Conservation (phyloP, 352 stramenopile genomes). For the Poterioochromonas sp. region DNA sequence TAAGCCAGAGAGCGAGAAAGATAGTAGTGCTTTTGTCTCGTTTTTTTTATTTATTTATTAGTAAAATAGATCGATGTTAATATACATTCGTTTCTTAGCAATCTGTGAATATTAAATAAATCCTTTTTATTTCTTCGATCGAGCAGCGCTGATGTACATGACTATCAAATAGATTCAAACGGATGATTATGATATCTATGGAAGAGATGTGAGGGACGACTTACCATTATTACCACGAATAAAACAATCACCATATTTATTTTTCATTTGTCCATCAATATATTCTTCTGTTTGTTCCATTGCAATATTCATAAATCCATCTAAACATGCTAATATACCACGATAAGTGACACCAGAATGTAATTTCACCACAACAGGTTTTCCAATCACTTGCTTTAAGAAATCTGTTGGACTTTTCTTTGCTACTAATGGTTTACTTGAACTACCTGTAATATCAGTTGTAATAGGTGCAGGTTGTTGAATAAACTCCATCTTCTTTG, state of each 20-base stretch:
- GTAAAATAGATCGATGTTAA: background rate
- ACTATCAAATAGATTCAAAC: background rate
- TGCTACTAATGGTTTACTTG: background rate
- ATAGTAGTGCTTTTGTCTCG: too few relatives aligned
- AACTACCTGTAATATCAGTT: background rate
- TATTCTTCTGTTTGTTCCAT: constrained; percentile 99
- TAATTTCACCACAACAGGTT: constrained; percentile 93
- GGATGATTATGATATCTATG: background rate
- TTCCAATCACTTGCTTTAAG: constrained; percentile 70
- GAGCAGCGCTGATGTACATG: background rate
- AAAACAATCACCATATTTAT: constrained; percentile 99
- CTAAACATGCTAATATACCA: constrained; percentile 92
- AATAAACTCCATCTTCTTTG: background rate
- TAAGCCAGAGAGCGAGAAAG: too few relatives aligned
- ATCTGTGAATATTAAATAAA: background rate
- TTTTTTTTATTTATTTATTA: background rate
- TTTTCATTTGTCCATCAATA: constrained; percentile 95
- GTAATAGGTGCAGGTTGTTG: background rate
- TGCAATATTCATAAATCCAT: constrained; percentile 99
- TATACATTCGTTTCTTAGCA: too few relatives aligned
- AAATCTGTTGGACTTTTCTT: constrained; percentile 47
- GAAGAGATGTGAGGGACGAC: background rate
- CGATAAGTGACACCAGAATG: constrained; percentile 98
- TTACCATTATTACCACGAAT: constrained; percentile 97
- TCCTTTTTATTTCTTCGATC: background rate